These are phyloP conservation scores for Cucumis sativus DNA, from an alignment of 306 rosid species.

Conservation along the genomic window DNA sequence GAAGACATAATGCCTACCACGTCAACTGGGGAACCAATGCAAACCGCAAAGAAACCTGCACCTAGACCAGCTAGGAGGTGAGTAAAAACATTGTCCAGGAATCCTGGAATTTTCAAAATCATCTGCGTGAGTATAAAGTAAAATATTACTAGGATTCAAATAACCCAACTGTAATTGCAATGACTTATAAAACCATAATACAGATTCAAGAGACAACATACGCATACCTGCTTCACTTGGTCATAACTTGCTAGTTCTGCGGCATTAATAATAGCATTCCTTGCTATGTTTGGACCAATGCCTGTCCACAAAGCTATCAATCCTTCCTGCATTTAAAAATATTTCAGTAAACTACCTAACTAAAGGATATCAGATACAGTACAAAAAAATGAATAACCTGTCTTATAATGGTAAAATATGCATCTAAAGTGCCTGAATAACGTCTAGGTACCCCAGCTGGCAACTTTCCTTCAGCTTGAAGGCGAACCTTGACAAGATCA, in stretches of 20 bases:
- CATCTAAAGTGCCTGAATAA: conserved; percentile 80
- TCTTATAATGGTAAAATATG: conserved; percentile 58
- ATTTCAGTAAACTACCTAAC: background rate
- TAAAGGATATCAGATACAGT: background rate
- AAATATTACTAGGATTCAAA: conserved; percentile 37
- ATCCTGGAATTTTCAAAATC: conserved; percentile 98
- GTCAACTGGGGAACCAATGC: conserved; percentile 93
- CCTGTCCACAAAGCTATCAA: conserved; percentile 90
- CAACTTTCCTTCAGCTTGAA: conserved; percentile 82
- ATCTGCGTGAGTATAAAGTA: conserved; percentile 91
- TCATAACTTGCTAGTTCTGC: conserved; percentile 99
- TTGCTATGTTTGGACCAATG: conserved; percentile 76
- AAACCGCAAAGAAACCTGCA: conserved; percentile 93
- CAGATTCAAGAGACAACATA: background rate
- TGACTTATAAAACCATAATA: background rate
- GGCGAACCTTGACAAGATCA: conserved; percentile 91
- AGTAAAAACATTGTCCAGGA: conserved; percentile 71
- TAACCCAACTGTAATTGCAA: background rate
- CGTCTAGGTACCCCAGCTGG: conserved; percentile 83
- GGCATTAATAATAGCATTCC: conserved; percentile 89
- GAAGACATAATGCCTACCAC: conserved; percentile 54
- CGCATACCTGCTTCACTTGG: conserved; percentile 69
- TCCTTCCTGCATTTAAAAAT: conserved; percentile 57
- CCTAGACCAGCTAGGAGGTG: conserved; percentile 95
- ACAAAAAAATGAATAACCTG: conserved; percentile 38